Evolutionary conservation across 208 protist species (phyloP), one percentile per base, ranked within the genome.

Genomic region (Trypanosoma mega): DNA sequence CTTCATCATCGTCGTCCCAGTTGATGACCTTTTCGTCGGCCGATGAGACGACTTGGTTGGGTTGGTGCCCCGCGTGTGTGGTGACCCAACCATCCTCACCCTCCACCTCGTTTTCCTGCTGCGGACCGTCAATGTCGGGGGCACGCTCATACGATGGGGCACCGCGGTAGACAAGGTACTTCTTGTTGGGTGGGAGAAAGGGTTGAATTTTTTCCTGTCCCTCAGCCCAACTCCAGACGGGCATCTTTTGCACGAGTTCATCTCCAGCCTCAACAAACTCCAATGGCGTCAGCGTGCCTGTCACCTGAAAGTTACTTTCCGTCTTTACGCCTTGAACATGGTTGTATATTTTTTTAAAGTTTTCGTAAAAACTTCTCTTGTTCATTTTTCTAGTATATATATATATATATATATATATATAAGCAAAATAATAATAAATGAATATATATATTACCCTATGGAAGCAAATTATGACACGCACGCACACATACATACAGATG

Each of bases 181-280:
- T 97, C 72, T 99, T 99, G 39, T 98, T 78, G n/a, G 78, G 69
- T 23, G 97, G 97, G 16, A 99, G 73, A 68, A 96, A 97, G 3
- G 72, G 53, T 18, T 87, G 76, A 20, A 91, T 78, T 1, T 49
- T 61, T 47, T 97, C 95, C 5, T 56, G 44, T 1, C 89, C 77
- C 37, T 94, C 63, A 56, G 90, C 91, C 96, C 98, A 99, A 2
- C 74, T 54, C 97, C 98, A 99, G 1, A 98, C 97, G 20, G 94
- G 93, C 66, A 96, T 98, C 64, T 97, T 98, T 44, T 85, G 81
- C 5, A 97, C 81, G 7, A 98, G 78, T 43, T 96, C 72, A 72
- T 99, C 96, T 14, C 97, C 97, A 3, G 97, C 97, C 36, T 87
- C 80, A 1, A 98, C 93, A 85, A 98, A 99, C 61, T 94, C 83